Base-by-base conservation (phyloP, 768 basidiomycete genomes). In the Gymnopilus junonius region DNA sequence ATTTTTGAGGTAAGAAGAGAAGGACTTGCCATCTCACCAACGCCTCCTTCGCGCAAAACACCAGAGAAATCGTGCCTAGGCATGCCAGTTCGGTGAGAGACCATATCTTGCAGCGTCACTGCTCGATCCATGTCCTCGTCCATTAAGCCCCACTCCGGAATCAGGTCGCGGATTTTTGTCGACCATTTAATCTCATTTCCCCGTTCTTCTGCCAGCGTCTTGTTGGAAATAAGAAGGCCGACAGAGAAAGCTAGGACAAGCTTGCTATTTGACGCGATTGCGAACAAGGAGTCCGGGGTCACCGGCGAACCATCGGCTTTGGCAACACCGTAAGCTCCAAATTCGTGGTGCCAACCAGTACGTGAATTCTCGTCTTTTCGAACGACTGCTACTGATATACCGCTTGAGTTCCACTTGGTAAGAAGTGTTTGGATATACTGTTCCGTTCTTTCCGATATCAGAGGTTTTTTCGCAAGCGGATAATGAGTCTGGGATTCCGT, bases 251-350 rank as follows among this genome's bases (percentile, higher is more conserved):
- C 69, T 2, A 79, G 69, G 57, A 82, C 81, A 1, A 81, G 70
- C 65, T 82, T 81, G 74, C 75, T 77, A 67, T 81, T 80, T 0
- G 80, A 81, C 20, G 80, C 81, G 59, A 83, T 80, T 4, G 78
- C 79, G 57, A 81, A 82, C 4, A 83, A 57, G 1, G 82, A 79
- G 61, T 82, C 80, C 0, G 80, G 79, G 1, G 78, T 80, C 2
- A 82, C 71, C 7, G 77, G 78, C 0, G 75, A 61, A 1, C 75
- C 76, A 32, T 76, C 73, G 0, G 64, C 74, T 5, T 73, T 65
- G 10, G 79, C 79, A 15, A 70, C 62, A 2, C 82, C 80, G 64
- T 77, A 80, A 1, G 74, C 75, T 0, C 75, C 76, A 51, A 77
- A 80, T 62, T 82, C 80, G 31, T 75, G 70, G 3, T 72, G 64